Evolutionary conservation across 352 stramenopile species (phyloP), one percentile per base, ranked within the genome.

Genomic region (Blastocystis sp.): DNA sequence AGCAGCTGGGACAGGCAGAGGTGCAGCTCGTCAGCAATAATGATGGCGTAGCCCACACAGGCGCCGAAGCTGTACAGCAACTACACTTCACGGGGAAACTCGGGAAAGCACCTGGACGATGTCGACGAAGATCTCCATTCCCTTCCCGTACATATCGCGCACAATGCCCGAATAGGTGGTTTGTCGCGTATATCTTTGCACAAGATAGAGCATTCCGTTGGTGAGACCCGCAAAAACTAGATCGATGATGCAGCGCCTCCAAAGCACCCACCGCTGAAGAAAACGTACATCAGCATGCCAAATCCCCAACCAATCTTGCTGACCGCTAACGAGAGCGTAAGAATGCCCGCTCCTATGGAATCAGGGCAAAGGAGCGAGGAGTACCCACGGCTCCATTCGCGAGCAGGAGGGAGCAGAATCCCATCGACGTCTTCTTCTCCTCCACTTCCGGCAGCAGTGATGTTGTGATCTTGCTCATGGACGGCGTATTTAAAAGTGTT

Each of bases 31-130:
- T 88, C 67, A 14, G 64, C 60, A 60, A 88, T 88, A 34, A 88
- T 88, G 66, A 88, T 88, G 21, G 78, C 67, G 45, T 88, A 88
- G 17, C 78, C 78, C 19, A 76, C 64, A 62, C 78, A 88, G 23
- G 78, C 78, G 59, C 78, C 78, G 62, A 79, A 79, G 45, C 64
- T 79, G 45, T 88, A 88, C 7, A 88, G 45, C 5, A 88, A 52
- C 74, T 84, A 84, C n/a, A 69, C 34, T 11, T 84, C 23, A 69
- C 4, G 4, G 19, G 17, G 4, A 2, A 45, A n/a, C 0, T 14
- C 4, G 45, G 53, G 9, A 38, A 59, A 14, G 1, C 34, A 84
- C 74, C 56, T 88, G 78, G 5, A 88, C 56, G 19, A 88, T 53
- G 40, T 88, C 78, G 5, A 53, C 53, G 45, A 77, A 76, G 11